Evolutionary conservation across 2,329 filamentous ascomycete species (phyloP).

Genomic region (Claviceps monticola): DNA sequence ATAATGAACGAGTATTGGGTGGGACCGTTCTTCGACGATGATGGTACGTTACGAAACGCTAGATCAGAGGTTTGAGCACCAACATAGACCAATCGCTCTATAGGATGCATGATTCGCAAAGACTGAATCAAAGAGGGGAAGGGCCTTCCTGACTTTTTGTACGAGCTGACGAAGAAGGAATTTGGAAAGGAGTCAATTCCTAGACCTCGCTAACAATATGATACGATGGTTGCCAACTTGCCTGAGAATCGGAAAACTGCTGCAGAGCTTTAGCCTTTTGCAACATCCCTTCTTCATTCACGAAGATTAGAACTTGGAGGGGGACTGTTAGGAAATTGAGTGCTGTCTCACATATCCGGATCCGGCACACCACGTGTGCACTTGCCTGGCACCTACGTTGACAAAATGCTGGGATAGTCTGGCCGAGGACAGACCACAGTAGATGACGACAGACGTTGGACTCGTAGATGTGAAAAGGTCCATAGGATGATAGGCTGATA

Average conservation of each 20-base stretch:
- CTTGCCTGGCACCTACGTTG: too few relatives aligned
- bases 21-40: slow-evolving; percentile 9
- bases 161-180: slow-evolving; percentile 7
- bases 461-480: too few relatives aligned
- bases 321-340: too few relatives aligned
- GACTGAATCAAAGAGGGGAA: slow-evolving; percentile 5
- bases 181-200: slow-evolving; percentile 12
- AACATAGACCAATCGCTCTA: neutral
- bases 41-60: slow-evolving; percentile 1
- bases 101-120: slow-evolving; percentile 6
- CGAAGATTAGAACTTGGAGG: too few relatives aligned
- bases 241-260: slow-evolving; percentile 13
- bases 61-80: too few relatives aligned
- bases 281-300: slow-evolving; percentile 10
- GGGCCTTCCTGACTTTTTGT: slow-evolving; percentile 8
- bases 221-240: slow-evolving; percentile 13
- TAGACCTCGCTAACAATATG: slow-evolving; percentile 12
- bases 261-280: slow-evolving; percentile 11
- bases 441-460: too few relatives aligned
- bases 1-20: slow-evolving; percentile 12
- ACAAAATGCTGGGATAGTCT: too few relatives aligned
- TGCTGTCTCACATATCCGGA: too few relatives aligned
- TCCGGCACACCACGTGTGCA: too few relatives aligned
- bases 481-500: too few relatives aligned
- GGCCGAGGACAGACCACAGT: too few relatives aligned